Conservation (phyloP, 2,329 filamentous ascomycete species). For the Didymella sp. region DNA sequence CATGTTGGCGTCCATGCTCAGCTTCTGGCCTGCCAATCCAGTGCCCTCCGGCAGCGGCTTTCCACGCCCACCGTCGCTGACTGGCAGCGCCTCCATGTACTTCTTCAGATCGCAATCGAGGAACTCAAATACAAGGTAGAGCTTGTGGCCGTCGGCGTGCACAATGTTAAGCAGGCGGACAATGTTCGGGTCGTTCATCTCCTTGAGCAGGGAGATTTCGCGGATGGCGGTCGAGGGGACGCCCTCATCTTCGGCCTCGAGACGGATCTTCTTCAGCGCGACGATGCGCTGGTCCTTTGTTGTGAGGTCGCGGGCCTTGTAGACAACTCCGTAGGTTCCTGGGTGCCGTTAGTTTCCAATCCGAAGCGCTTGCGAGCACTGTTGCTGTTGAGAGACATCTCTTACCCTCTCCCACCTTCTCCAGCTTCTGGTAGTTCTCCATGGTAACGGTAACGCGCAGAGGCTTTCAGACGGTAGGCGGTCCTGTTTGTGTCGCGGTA, state of each 20-base stretch:
- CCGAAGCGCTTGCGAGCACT: background rate
- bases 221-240: conserved; percentile 92
- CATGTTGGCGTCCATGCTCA: conserved; percentile 79
- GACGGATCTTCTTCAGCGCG: conserved; percentile 92
- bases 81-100: conserved; percentile 90
- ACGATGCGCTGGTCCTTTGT: conserved; percentile 81
- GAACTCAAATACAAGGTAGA: conserved; percentile 92
- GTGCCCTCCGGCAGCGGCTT: conserved; percentile 84
- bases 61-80: conserved; percentile 82
- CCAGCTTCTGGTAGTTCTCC: conserved; percentile 96
- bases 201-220: conserved; percentile 91
- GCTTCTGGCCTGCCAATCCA: conserved; percentile 65
- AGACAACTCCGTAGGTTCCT: conserved; percentile 96
- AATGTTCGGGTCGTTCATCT: conserved; percentile 92
- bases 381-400: background rate
- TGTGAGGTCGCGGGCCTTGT: conserved; percentile 87
- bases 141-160: conserved; percentile 91
- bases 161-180: conserved; percentile 90
- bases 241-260: conserved; percentile 93
- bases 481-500: conserved; percentile 19
- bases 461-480: conserved; percentile 32
- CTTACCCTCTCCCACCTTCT: conserved; percentile 93
- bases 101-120: conserved; percentile 93
- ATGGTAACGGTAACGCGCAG: conserved; percentile 57
- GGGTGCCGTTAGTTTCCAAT: background rate